These are phyloP conservation scores for Huiozyma naganishii DNA, from an alignment of 805 yeast genomes.

Conservation along the genomic window DNA sequence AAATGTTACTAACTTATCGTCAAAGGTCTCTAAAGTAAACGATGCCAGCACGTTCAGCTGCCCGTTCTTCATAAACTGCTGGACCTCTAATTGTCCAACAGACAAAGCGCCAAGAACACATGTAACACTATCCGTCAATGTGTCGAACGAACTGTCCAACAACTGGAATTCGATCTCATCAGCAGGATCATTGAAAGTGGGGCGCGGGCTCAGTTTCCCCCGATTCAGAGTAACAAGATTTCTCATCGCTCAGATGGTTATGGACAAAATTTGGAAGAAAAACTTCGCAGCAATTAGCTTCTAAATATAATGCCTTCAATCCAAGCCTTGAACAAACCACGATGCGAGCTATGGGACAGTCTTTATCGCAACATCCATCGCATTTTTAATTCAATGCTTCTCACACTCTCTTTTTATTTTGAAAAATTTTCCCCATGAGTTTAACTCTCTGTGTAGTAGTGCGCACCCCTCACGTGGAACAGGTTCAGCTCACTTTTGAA, in stretches of 20 bases:
- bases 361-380: too few relatives aligned
- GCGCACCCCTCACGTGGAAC: too few relatives aligned
- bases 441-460: too few relatives aligned
- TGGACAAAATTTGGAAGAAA: neutral
- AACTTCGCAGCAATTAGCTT: neutral
- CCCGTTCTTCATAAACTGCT: conserved; percentile 61
- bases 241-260: conserved; percentile 16
- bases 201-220: conserved; percentile 21
- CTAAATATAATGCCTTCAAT: neutral
- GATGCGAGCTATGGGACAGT: too few relatives aligned
- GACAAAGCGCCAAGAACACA: conserved; percentile 49
- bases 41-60: conserved; percentile 46
- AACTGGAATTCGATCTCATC: conserved; percentile 10
- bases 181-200: conserved; percentile 9
- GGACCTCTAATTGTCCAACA: conserved; percentile 56
- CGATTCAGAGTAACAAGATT: conserved; percentile 26
- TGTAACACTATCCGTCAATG: conserved; percentile 62
- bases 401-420: too few relatives aligned
- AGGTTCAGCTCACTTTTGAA: too few relatives aligned
- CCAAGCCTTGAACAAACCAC: neutral
- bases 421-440: too few relatives aligned
- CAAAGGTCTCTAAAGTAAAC: conserved; percentile 37
- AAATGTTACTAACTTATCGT: conserved; percentile 41
- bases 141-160: conserved; percentile 44
- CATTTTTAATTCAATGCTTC: too few relatives aligned